Base-by-base conservation (phyloP, 1,139 yeast genomes). In the Candida freyschussii region DNA sequence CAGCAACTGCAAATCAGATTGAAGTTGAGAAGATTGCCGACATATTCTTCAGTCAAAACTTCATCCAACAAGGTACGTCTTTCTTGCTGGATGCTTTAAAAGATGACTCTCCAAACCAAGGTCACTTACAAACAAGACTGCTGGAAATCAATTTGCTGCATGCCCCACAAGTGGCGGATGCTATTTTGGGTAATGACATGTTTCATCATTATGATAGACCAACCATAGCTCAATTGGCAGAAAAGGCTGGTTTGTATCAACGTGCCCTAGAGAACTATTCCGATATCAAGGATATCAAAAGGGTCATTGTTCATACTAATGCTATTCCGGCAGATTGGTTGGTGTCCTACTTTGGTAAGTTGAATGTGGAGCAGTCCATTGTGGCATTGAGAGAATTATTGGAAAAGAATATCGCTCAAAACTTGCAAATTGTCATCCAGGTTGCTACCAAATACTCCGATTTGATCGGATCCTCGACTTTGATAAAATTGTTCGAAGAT, bases 111-210 rank as follows among this genome's bases (percentile, higher is more conserved):
- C 97, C 98, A 32, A 85, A 91, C 43, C 96, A 91, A 56, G 97
- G 96, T 13, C 95, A 87, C 54, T 69, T 93, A 56, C 98, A 93
- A 69, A 93, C 98, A 12, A 78, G 94, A 55, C 78, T 93, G 34
- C 74, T 93, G 50, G 98, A 93, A 63, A 87, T 85, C 48, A 93
- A 93, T 60, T 69, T 93, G 57, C 63, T 85, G 57, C 94, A 89
- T 57, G 98, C 98, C 9, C 99, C 99, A 32, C 98, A 93, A 69
- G 98, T 93, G 37, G 99, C 98, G 26, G 98, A 93, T 63, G 99
- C 99, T 13, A 93, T 91, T 47, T 72, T 91, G 55, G 96, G 97
- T 40, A 91, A 91, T 61, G 80, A 81, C 43, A 89, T 91, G 87
- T 93, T 93, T 64, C 78, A 91, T 46, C 96, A 89, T 56, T 91